phyloP scores from a whole-genome alignment of 495 filamentous ascomycete species.

The Aspergillus bridgeri region DNA sequence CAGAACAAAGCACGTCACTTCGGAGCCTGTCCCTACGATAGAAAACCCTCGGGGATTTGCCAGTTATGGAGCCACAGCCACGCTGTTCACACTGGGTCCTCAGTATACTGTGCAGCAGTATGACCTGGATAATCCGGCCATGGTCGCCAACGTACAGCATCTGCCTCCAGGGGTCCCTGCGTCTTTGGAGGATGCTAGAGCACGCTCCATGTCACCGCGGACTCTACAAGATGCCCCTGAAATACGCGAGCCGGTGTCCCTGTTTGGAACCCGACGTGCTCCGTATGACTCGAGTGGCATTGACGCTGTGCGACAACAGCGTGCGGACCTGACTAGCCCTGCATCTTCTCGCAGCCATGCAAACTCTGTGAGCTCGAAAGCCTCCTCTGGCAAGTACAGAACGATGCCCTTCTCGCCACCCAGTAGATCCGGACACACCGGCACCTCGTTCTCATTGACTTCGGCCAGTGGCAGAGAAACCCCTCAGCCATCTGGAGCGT shows the following conservation, averaged over 20 bases:
- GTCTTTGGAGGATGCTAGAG: constrained; percentile 64
- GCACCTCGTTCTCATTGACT: constrained; percentile 44
- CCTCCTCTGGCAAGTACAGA: constrained; percentile 44
- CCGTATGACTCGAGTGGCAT: constrained; percentile 42
- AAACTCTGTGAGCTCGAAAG: constrained; percentile 55
- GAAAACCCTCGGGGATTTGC: constrained; percentile 77
- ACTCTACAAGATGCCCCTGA: constrained; percentile 36
- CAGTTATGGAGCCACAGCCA: constrained; percentile 83
- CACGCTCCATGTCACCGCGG: constrained; percentile 28
- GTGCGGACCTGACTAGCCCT: constrained; percentile 59
- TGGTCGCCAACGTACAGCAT: constrained; percentile 84
- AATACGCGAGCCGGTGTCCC: constrained; percentile 26
- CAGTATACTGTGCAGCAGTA: constrained; percentile 92
- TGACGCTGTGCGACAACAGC: constrained; percentile 47
- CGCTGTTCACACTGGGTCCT: constrained; percentile 87
- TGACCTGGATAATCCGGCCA: constrained; percentile 75
- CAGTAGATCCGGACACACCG: constrained; percentile 43
- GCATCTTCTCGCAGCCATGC: constrained; percentile 61
- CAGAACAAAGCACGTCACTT: constrained; percentile 89
- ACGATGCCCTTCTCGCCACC: constrained; percentile 36
- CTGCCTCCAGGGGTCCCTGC: constrained; percentile 69
- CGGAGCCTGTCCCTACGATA: constrained; percentile 79
- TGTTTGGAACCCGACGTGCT: constrained; percentile 26
- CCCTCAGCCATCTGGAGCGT: constrained; percentile 35
- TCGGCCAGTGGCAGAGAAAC: constrained; percentile 35